phyloP scores from a whole-genome alignment of 2,329 filamentous ascomycete genomes.

The Mycocentrospora acerina region DNA sequence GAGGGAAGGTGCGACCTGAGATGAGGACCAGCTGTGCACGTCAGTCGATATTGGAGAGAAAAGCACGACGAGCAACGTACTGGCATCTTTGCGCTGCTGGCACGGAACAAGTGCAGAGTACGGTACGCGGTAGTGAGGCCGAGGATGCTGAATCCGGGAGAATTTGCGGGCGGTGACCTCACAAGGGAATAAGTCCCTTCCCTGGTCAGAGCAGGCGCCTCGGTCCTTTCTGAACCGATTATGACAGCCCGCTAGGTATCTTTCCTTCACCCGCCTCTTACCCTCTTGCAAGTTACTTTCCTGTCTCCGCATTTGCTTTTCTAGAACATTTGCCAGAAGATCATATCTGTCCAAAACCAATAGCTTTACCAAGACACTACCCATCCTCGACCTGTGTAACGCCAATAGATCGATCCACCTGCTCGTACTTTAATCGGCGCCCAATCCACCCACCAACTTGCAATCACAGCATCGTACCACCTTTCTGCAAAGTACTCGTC shows the following conservation, averaged over 20 bases:
- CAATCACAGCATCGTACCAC: conserved; percentile 3
- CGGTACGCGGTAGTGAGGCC: too few relatives aligned
- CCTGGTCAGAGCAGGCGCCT: conserved; percentile 12
- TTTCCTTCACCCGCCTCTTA: background rate
- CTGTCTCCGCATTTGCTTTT: background rate
- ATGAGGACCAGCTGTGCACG: conserved; percentile 58
- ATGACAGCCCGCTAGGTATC: background rate
- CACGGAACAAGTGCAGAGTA: too few relatives aligned
- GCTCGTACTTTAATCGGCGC: conserved; percentile 4
- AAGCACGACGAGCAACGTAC: conserved; percentile 21
- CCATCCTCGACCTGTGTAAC: too few relatives aligned
- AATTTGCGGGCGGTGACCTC: conserved; percentile 19
- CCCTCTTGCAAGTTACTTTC: conserved; percentile 3
- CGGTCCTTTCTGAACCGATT: conserved; percentile 6
- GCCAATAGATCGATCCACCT: conserved; percentile 5
- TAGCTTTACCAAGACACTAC: too few relatives aligned
- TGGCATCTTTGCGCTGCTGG: conserved; percentile 20
- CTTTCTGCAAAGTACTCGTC: background rate
- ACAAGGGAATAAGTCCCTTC: conserved; percentile 8
- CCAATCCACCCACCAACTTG: background rate
- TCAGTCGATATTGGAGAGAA: conserved; percentile 18
- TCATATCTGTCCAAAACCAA: too few relatives aligned
- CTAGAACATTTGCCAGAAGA: too few relatives aligned
- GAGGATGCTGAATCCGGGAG: conserved; percentile 10
- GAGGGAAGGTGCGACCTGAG: conserved; percentile 39